A percentile compares a stretch with the other conserved stretches of the same genome.
phyloP scores from a whole-genome alignment of 2,329 filamentous ascomycete species.

The Thelonectria olida region DNA sequence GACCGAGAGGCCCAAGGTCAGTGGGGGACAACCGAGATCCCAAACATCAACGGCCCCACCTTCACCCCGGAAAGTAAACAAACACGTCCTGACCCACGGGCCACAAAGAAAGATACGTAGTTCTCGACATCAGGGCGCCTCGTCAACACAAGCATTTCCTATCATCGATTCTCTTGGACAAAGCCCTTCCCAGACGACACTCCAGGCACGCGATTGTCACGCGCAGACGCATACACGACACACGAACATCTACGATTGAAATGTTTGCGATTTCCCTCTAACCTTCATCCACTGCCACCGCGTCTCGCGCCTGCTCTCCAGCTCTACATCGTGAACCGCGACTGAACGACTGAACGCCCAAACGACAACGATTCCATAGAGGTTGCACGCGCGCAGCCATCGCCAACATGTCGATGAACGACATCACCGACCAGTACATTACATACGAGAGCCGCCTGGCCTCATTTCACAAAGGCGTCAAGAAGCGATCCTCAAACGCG shows the following conservation, averaged over 20 bases:
- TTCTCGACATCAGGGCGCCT: constrained; percentile 18
- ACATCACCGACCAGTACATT: constrained; percentile 58
- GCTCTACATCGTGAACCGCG: constrained; percentile 31
- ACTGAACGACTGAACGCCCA: constrained; percentile 28
- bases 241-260: constrained; percentile 20
- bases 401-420: constrained; percentile 45
- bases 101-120: constrained; percentile 14
- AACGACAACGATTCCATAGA: constrained; percentile 27
- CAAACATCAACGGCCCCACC: constrained; percentile 24
- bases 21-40: constrained; percentile 11
- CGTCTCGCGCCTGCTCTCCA: constrained; percentile 21
- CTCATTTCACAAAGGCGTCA: constrained; percentile 76
- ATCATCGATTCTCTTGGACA: constrained; percentile 27
- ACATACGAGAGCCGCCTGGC: constrained; percentile 80
- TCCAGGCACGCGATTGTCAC: constrained; percentile 10
- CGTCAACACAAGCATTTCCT: constrained; percentile 21
- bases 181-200: constrained; percentile 17
- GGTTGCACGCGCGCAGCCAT: constrained; percentile 31
- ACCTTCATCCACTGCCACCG: constrained; percentile 14
- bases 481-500: constrained; percentile 75
- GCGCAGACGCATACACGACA: constrained; percentile 5
- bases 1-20: constrained; percentile 10
- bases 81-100: constrained; percentile 41
- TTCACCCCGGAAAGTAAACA: constrained; percentile 44
- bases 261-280: constrained; percentile 31